A percentile compares a stretch with the other conserved stretches of the same genome.
phyloP scores from a whole-genome alignment of 2,329 filamentous ascomycete species.

The Penicillium sp. region DNA sequence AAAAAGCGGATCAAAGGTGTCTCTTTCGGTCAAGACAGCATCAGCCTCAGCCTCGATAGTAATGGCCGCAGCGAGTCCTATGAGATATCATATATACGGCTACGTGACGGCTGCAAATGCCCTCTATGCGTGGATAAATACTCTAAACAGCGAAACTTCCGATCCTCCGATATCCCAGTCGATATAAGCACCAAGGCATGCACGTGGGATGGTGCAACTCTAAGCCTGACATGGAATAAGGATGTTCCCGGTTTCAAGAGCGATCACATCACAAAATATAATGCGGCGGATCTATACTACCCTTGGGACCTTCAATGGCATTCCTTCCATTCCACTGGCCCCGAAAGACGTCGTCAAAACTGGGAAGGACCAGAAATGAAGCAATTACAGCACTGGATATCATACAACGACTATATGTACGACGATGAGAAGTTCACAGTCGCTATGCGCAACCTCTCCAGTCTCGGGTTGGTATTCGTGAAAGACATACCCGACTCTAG shows the following conservation, averaged over 20 bases:
- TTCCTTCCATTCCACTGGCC: background rate
- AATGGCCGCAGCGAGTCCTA: background rate
- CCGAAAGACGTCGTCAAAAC: constrained; percentile 27
- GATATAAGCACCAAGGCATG: constrained; percentile 49
- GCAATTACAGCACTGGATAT: constrained; percentile 57
- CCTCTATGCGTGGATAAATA: constrained; percentile 58
- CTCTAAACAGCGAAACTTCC: constrained; percentile 69
- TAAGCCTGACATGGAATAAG: constrained; percentile 67
- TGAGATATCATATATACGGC: constrained; percentile 26
- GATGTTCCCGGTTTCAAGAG: constrained; percentile 54
- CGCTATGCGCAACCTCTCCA: constrained; percentile 66
- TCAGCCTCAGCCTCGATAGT: background rate
- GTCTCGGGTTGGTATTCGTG: constrained; percentile 77
- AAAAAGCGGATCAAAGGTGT: background rate
- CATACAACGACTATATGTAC: constrained; percentile 74
- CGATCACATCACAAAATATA: constrained; percentile 47
- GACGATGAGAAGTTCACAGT: constrained; percentile 61
- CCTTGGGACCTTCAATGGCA: background rate
- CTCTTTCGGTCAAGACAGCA: background rate
- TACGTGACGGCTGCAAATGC: constrained; percentile 64
- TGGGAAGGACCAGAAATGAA: constrained; percentile 52
- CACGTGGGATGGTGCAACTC: constrained; percentile 41
- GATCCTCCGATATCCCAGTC: constrained; percentile 66
- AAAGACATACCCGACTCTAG: constrained; percentile 72
- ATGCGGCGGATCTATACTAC: constrained; percentile 19